phyloP scores from a whole-genome alignment of 179 eudicot genomes.

The Dionaea muscipula region DNA sequence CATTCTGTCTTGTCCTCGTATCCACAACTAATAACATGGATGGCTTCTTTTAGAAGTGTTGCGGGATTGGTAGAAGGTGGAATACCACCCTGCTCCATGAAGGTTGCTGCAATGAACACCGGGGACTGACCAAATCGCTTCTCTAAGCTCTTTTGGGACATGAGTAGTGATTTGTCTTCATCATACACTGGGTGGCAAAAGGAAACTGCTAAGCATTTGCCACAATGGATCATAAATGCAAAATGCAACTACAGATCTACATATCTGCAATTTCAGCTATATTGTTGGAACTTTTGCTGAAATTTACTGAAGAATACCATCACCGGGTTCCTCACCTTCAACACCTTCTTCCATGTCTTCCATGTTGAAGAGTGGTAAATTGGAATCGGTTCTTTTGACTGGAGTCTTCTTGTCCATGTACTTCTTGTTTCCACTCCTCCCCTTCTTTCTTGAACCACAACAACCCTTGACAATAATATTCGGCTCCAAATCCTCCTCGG shows the following conservation, averaged over 20 bases:
- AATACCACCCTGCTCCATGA: slow-evolving; percentile 78
- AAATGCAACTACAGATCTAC: neutral
- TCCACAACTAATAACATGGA: slow-evolving; percentile 94
- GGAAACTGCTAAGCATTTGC: neutral
- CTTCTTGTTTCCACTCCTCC: slow-evolving; percentile 49
- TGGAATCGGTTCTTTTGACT: slow-evolving; percentile 60
- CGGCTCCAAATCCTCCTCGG: slow-evolving; percentile 83
- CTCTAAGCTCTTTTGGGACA: slow-evolving; percentile 79
- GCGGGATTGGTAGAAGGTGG: slow-evolving; percentile 75
- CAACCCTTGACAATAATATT: slow-evolving; percentile 65
- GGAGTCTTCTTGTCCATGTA: slow-evolving; percentile 56
- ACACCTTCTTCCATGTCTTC: slow-evolving; percentile 79
- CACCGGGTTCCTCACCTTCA: slow-evolving; percentile 38
- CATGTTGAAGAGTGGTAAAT: slow-evolving; percentile 61
- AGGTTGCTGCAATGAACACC: slow-evolving; percentile 79
- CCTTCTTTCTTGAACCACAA: slow-evolving; percentile 76
- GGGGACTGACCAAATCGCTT: slow-evolving; percentile 92
- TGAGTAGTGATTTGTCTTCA: slow-evolving; percentile 57
- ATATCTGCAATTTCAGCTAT: neutral
- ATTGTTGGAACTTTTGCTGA: neutral
- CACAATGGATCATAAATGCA: neutral
- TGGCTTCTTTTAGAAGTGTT: slow-evolving; percentile 73
- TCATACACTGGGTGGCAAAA: slow-evolving; percentile 38
- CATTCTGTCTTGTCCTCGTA: slow-evolving; percentile 92
- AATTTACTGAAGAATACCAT: neutral